Base-by-base conservation (phyloP, 768 basidiomycete species). In the Mycena rebaudengoi region DNA sequence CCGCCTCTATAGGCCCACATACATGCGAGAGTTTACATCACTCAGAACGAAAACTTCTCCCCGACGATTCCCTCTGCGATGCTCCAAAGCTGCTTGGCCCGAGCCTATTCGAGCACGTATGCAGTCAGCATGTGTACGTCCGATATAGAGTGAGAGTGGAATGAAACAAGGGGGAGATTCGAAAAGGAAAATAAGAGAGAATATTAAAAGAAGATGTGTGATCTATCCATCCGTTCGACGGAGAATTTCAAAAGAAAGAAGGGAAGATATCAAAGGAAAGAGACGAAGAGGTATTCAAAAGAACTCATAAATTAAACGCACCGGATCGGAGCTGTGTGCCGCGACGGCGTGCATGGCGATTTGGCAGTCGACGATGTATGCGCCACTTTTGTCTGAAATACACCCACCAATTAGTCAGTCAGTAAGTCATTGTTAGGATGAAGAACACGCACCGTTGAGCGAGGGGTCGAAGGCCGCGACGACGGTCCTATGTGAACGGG, bases 391-490 rank as follows among this genome's bases (percentile, higher is more conserved):
- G 37, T 25, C 59, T 60, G 14, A n/a, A n/a, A n/a, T n/a, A n/a
- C n/a, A n/a, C n/a, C n/a, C n/a, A n/a, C n/a, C 37, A 41, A 12
- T n/a, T 8, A 55, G 7, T 7, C 16, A 28, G 35, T 39, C 39
- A 7, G 5, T 26, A 29, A 29, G n/a, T n/a, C n/a, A n/a, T n/a
- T 4, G 16, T 30, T 26, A 43, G 29, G 16, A 21, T 7, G 11
- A 8, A 21, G 2, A 2, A 2, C 2, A 45, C 41, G 29, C 4
- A 45, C 54, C 41, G 35, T 56, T 35, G 54, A 56, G 54, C 5
- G 37, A 28, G 3, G 59, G 59, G 26, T 60, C 59, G 18, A 60
- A 50, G 12, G 59, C 59, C 6, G 59, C 59, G 14, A 37, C 28
- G 21, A 51, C 18, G 25, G 49, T 60, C 7, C 59, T 60, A 30